phyloP scores from a whole-genome alignment of 1,284 basidiomycete genomes.

The Ceraceosorus guamensis region DNA sequence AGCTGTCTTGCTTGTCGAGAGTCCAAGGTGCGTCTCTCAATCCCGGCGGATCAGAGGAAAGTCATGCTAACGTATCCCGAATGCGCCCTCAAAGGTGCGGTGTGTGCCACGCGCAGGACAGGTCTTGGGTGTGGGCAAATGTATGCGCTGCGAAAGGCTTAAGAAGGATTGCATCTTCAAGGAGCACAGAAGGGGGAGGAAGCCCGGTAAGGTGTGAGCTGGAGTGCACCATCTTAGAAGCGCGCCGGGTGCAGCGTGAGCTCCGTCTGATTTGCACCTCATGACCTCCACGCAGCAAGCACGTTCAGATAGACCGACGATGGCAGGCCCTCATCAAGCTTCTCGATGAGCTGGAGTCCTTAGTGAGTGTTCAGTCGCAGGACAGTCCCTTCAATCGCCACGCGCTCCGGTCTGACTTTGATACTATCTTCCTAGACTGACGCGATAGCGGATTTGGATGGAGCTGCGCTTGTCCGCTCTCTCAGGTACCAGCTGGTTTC shows the following conservation, averaged over 20 bases:
- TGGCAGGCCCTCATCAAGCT: background rate
- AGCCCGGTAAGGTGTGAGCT: constrained; percentile 3
- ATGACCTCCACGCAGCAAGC: background rate
- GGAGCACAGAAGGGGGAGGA: constrained; percentile 2
- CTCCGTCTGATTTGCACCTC: background rate
- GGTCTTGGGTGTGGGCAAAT: background rate
- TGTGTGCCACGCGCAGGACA: background rate
- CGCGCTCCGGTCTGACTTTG: too few relatives aligned
- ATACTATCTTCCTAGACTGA: background rate
- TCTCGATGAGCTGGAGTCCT: background rate
- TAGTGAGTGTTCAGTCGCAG: too few relatives aligned
- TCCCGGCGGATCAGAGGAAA: too few relatives aligned
- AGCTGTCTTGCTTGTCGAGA: background rate
- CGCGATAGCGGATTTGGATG: background rate
- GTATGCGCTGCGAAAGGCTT: background rate
- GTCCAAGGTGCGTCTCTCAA: background rate
- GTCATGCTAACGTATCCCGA: too few relatives aligned
- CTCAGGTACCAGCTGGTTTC: constrained; percentile 2
- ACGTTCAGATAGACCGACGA: background rate
- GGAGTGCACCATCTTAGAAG: background rate
- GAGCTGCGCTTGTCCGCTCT: background rate
- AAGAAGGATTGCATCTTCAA: constrained; percentile 2
- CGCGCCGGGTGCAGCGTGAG: background rate
- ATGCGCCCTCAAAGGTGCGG: background rate
- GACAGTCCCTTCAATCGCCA: background rate